Conservation (phyloP, 129 eudicot genomes). For the Heracleum sosnowskyi region DNA sequence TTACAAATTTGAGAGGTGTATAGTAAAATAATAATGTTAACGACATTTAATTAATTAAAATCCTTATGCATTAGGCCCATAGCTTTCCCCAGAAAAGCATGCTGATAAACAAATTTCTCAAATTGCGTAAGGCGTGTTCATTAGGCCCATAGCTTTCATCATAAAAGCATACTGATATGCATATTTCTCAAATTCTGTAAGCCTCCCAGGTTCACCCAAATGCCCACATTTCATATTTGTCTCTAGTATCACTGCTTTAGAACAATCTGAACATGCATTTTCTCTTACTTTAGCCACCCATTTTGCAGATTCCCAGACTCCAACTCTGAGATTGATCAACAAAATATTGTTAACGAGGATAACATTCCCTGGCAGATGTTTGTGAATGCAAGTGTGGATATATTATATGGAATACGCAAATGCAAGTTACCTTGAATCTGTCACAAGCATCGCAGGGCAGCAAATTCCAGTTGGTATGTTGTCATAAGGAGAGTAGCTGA, state of each 20-base stretch:
- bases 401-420: background rate
- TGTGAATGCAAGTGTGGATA: background rate
- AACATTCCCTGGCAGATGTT: background rate
- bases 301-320: constrained; percentile 96
- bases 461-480: constrained; percentile 45
- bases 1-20: no score
- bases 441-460: constrained; percentile 72
- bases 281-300: constrained; percentile 78
- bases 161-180: constrained; percentile 73
- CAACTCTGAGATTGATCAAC: constrained; percentile 46
- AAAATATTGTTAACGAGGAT: no score
- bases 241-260: constrained; percentile 53
- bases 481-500: constrained; percentile 79
- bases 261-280: constrained; percentile 49
- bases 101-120: no score
- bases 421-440: constrained; percentile 54
- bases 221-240: constrained; percentile 78
- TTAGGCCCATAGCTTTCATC: constrained; percentile 49
- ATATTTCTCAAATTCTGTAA: constrained; percentile 51
- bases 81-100: no score
- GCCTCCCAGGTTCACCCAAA: constrained; percentile 65
- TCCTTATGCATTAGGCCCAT: no score
- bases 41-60: no score
- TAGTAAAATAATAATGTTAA: no score
- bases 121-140: no score